phyloP scores from a whole-genome alignment of 768 basidiomycete genomes.

The Mycena belliarum region DNA sequence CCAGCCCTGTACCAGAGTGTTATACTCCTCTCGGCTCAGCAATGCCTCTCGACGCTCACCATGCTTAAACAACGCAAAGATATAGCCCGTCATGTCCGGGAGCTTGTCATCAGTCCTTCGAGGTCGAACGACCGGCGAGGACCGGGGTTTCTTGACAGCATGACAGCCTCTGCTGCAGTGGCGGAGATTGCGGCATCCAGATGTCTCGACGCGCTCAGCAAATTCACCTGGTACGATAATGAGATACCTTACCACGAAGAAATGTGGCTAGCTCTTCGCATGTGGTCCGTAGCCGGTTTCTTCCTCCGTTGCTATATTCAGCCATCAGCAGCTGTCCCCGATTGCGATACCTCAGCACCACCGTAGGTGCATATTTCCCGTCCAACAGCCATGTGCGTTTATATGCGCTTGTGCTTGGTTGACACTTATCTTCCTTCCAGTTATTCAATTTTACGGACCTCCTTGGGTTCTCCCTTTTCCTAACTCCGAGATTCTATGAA shows the following conservation, averaged over 20 bases:
- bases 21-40: slow-evolving; percentile 51
- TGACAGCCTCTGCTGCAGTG: slow-evolving; percentile 52
- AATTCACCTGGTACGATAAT: slow-evolving; percentile 73
- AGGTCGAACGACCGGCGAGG: slow-evolving; percentile 19
- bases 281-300: slow-evolving; percentile 48
- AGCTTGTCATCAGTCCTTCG: slow-evolving; percentile 51
- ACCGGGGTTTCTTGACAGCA: slow-evolving; percentile 30
- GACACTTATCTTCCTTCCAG: slow-evolving; percentile 34
- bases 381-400: slow-evolving; percentile 61
- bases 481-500: slow-evolving; percentile 67
- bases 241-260: slow-evolving; percentile 67
- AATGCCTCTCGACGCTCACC: slow-evolving; percentile 62
- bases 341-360: slow-evolving; percentile 60
- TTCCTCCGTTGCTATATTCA: background rate
- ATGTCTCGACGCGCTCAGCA: slow-evolving; percentile 61
- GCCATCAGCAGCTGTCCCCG: slow-evolving; percentile 57
- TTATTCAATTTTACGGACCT: slow-evolving; percentile 70
- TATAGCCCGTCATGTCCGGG: slow-evolving; percentile 68
- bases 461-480: slow-evolving; percentile 57
- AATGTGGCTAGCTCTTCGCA: slow-evolving; percentile 76
- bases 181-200: slow-evolving; percentile 46
- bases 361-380: slow-evolving; percentile 62
- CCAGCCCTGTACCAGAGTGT: slow-evolving; percentile 63
- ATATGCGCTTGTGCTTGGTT: background rate
- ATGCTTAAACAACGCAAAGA: slow-evolving; percentile 60